Conservation (phyloP, 345 rosid species). For the Brassica rapa region DNA sequence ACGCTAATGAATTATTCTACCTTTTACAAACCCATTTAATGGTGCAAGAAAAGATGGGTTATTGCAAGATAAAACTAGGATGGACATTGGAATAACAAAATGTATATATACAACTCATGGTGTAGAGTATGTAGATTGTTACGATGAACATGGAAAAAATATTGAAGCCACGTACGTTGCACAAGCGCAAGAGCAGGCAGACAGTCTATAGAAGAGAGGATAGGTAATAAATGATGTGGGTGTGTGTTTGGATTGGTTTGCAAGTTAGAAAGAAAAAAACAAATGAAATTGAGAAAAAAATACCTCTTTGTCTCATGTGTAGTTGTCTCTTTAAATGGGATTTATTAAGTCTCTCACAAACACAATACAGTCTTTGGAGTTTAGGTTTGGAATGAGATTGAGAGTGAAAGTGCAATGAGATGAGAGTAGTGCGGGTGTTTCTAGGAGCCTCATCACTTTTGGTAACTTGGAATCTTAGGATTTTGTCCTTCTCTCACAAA, state of each 20-base stretch:
- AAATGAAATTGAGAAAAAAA: conserved; percentile 30
- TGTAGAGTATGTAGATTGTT: neutral
- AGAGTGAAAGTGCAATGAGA: conserved; percentile 61
- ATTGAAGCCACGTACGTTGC: conserved; percentile 19
- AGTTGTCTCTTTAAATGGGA: conserved; percentile 58
- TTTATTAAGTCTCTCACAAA: conserved; percentile 22
- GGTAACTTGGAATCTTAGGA: conserved; percentile 83
- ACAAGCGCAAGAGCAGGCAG: conserved; percentile 5
- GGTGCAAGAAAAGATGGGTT: neutral
- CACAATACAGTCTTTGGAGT: conserved; percentile 31
- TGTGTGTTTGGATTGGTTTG: conserved; percentile 38
- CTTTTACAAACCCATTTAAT: neutral
- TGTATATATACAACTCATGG: neutral
- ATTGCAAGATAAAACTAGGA: neutral
- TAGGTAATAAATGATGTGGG: conserved; percentile 25
- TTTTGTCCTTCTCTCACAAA: conserved; percentile 48
- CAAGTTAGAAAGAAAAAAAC: conserved; percentile 44
- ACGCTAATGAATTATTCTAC: neutral
- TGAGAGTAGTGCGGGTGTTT: conserved; percentile 60
- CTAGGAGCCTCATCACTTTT: conserved; percentile 60
- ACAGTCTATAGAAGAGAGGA: conserved; percentile 5
- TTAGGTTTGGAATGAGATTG: conserved; percentile 32
- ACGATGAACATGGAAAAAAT: conserved; percentile 5
- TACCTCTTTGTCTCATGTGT: conserved; percentile 68
- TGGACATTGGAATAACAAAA: neutral